phyloP scores from a whole-genome alignment of 139 green algal species.

The Tetradesmus obliquus region DNA sequence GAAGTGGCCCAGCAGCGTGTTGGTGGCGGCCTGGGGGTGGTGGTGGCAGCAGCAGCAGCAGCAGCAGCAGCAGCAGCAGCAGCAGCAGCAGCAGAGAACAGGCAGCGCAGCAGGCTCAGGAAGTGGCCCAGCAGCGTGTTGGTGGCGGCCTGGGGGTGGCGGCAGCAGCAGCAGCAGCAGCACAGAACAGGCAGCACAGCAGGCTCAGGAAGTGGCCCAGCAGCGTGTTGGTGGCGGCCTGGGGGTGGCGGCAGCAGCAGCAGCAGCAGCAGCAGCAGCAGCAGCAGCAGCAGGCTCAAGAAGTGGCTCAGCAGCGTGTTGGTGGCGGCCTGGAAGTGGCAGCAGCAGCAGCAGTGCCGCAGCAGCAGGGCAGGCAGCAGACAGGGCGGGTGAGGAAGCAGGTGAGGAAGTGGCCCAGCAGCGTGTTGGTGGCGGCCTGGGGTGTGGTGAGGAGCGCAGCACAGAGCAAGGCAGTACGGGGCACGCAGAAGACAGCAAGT shows the following conservation, averaged over 20 bases:
- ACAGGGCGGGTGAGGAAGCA: constrained; percentile 74
- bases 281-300: constrained; percentile 75
- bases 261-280: constrained; percentile 79
- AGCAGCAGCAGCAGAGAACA: constrained; percentile 66
- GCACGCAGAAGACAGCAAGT: too few relatives aligned
- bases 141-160: too few relatives aligned
- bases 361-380: background rate
- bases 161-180: too few relatives aligned
- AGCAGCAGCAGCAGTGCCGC: constrained; percentile 39
- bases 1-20: constrained; percentile 94
- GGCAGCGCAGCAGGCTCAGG: constrained; percentile 74
- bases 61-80: too few relatives aligned
- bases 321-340: constrained; percentile 80
- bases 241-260: constrained; percentile 56
- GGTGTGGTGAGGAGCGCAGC: background rate
- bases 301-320: constrained; percentile 96
- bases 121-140: constrained; percentile 91
- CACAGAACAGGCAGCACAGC: constrained; percentile 71
- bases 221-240: constrained; percentile 90
- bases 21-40: constrained; percentile 78
- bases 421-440: constrained; percentile 89
- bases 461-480: constrained; percentile 51
- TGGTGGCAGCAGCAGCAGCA: too few relatives aligned
- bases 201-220: constrained; percentile 92
- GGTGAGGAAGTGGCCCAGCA: constrained; percentile 92